Conservation (phyloP, 306 rosid species). For the Cicer judaicum region DNA sequence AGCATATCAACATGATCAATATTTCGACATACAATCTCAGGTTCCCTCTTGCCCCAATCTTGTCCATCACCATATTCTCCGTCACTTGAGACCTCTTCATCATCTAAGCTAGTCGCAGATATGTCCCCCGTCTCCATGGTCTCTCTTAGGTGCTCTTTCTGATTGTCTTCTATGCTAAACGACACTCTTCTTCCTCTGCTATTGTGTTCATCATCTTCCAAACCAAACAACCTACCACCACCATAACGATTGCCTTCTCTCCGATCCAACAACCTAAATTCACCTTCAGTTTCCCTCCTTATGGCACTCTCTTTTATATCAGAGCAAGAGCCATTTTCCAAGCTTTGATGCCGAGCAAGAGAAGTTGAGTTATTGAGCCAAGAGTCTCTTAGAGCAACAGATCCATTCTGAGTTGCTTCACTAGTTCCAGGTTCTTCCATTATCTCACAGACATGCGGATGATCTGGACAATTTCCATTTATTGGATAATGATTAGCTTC, state of each 20-base stretch:
- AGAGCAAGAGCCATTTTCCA: slow-evolving; percentile 65
- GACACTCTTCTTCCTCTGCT: slow-evolving; percentile 82
- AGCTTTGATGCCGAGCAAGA: slow-evolving; percentile 50
- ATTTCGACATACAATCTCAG: slow-evolving; percentile 76
- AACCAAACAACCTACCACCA: slow-evolving; percentile 76
- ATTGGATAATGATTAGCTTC: slow-evolving; percentile 49
- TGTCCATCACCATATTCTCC: slow-evolving; percentile 77
- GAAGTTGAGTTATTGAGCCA: slow-evolving; percentile 51
- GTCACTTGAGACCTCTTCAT: slow-evolving; percentile 74
- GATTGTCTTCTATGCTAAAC: slow-evolving; percentile 78
- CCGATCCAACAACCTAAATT: slow-evolving; percentile 84
- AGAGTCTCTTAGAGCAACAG: slow-evolving; percentile 52
- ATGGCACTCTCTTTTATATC: slow-evolving; percentile 88
- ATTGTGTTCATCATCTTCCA: slow-evolving; percentile 71
- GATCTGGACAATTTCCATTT: slow-evolving; percentile 50
- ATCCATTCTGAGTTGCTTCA: slow-evolving; percentile 45
- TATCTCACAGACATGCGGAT: slow-evolving; percentile 55
- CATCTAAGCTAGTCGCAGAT: slow-evolving; percentile 72
- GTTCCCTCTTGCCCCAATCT: slow-evolving; percentile 66
- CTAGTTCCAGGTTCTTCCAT: slow-evolving; percentile 64
- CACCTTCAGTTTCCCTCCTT: slow-evolving; percentile 97
- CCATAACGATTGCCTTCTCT: slow-evolving; percentile 72
- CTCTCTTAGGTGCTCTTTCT: slow-evolving; percentile 57
- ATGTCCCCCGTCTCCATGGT: slow-evolving; percentile 65
- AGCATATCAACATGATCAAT: slow-evolving; percentile 80